Percentiles rank a stretch among this genome's conserved stretches.
These are phyloP conservation scores for Isoetes engelmannii DNA, from an alignment of 83 land plant species.

Conservation along the genomic window DNA sequence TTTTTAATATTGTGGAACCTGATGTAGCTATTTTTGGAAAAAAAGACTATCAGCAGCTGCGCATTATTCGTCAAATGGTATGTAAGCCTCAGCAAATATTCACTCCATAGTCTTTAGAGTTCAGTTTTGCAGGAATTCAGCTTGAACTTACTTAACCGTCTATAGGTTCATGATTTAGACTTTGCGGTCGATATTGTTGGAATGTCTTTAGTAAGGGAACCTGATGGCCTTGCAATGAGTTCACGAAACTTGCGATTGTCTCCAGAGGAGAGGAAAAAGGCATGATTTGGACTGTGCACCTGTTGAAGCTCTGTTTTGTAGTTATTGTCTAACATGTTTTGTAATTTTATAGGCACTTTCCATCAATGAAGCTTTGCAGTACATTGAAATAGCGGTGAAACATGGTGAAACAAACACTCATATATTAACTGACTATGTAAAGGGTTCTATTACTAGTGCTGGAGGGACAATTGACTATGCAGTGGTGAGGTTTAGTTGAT, in stretches of 20 bases:
- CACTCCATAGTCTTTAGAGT: too few relatives aligned
- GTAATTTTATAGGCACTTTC: constrained; percentile 95
- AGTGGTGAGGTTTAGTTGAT: constrained; percentile 43
- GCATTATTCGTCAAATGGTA: too few relatives aligned
- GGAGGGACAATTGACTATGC: constrained; percentile 83
- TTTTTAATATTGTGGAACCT: constrained; percentile 92
- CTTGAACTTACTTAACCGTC: too few relatives aligned
- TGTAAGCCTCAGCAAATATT: too few relatives aligned
- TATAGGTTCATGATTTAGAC: constrained; percentile 84
- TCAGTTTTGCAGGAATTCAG: too few relatives aligned
- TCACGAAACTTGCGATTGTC: constrained; percentile 82
- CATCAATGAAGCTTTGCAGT: constrained; percentile 45
- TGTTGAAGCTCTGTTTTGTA: too few relatives aligned
- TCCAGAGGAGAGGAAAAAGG: constrained; percentile 64
- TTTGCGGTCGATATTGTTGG: constrained; percentile 70
- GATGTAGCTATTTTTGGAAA: constrained; percentile 97
- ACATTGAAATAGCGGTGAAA: constrained; percentile 48
- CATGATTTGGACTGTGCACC: too few relatives aligned
- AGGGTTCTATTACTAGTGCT: constrained; percentile 40
- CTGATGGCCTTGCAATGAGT: constrained; percentile 97
- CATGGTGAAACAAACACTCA: constrained; percentile 41
- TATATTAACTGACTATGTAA: constrained; percentile 32
- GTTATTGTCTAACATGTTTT: too few relatives aligned
- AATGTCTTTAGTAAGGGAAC: constrained; percentile 65
- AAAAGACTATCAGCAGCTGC: constrained; percentile 98